A percentile compares a stretch with the other conserved stretches of the same genome.
Conservation (phyloP, 371 early-diverging fungal species). For the Circinella umbellata region DNA sequence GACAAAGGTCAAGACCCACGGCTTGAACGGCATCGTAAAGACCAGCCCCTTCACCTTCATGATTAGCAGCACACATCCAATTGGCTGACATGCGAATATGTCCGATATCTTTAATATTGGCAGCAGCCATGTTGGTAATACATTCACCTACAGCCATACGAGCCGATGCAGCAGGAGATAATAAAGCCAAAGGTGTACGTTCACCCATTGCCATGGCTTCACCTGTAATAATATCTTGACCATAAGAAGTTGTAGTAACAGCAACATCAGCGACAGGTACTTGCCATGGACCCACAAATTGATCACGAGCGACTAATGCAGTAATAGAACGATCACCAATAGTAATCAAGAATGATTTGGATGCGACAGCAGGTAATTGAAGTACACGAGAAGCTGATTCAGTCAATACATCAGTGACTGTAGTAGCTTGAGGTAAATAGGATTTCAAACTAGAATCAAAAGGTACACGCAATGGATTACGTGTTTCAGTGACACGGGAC, state of each 20-base stretch:
- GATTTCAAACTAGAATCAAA: conserved; percentile 70
- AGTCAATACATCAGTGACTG: conserved; percentile 36
- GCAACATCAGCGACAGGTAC: conserved; percentile 96
- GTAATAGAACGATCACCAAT: conserved; percentile 97
- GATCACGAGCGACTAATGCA: conserved; percentile 94
- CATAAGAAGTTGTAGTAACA: conserved; percentile 81
- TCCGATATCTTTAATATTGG: conserved; percentile 72
- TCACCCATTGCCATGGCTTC: conserved; percentile 99
- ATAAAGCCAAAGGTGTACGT: conserved; percentile 87
- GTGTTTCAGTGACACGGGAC: conserved; percentile 74
- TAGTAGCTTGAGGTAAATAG: conserved; percentile 51
- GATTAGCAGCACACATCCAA: conserved; percentile 96
- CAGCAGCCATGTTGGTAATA: conserved; percentile 90
- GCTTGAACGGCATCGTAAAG: conserved; percentile 94
- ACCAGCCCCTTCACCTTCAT: conserved; percentile 90
- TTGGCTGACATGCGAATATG: conserved; percentile 91
- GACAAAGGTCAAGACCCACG: conserved; percentile 92
- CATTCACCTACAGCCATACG: conserved; percentile 96
- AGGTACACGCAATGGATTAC: conserved; percentile 53
- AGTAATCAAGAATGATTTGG: conserved; percentile 94
- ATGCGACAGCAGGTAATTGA: conserved; percentile 87
- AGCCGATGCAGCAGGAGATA: conserved; percentile 87
- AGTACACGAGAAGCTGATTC: conserved; percentile 83
- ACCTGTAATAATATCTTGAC: conserved; percentile 74
- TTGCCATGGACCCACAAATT: conserved; percentile 98